Percentiles rank a stretch among this genome's conserved stretches.
phyloP scores from a whole-genome alignment of 2,329 filamentous ascomycete species.

The Exutisphaerella laricina region DNA sequence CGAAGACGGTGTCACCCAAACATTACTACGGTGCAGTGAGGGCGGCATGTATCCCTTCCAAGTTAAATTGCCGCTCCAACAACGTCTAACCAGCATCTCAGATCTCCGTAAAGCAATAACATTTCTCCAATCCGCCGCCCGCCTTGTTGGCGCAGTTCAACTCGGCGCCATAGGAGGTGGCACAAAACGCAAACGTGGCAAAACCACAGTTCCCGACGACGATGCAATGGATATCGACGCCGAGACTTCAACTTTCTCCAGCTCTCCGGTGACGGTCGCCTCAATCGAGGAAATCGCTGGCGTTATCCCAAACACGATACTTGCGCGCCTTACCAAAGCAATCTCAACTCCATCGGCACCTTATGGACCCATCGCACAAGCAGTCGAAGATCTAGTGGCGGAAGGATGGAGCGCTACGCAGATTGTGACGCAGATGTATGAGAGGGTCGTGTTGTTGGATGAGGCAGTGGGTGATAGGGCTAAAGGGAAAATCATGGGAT shows the following conservation, averaged over 20 bases:
- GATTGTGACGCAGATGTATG: constrained; percentile 78
- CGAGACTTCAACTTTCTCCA: constrained; percentile 13
- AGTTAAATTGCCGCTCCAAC: too few relatives aligned
- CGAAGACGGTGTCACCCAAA: constrained; percentile 73
- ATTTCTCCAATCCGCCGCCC: constrained; percentile 87
- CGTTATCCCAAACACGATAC: constrained; percentile 72
- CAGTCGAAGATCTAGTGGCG: constrained; percentile 85
- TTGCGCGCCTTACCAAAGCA: constrained; percentile 64
- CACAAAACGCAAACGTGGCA: constrained; percentile 40
- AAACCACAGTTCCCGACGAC: constrained; percentile 58
- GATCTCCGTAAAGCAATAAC: constrained; percentile 96
- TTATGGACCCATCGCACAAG: constrained; percentile 69
- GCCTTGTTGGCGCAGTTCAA: constrained; percentile 65
- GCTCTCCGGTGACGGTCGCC: constrained; percentile 59
- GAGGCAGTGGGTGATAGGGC: constrained; percentile 77
- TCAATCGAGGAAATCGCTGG: constrained; percentile 93
- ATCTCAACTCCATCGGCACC: constrained; percentile 57
- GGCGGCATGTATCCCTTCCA: constrained; percentile 46
- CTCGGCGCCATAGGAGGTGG: constrained; percentile 23
- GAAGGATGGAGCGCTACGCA: constrained; percentile 97
- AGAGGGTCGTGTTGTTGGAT: constrained; percentile 67
- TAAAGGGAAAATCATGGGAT: constrained; percentile 82
- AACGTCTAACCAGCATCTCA: too few relatives aligned
- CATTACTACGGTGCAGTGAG: constrained; percentile 80
- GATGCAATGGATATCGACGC: constrained; percentile 47